These are phyloP conservation scores for Ophiostoma himal-ulmi DNA, from an alignment of 2,329 filamentous ascomycete genomes.

Conservation along the genomic window DNA sequence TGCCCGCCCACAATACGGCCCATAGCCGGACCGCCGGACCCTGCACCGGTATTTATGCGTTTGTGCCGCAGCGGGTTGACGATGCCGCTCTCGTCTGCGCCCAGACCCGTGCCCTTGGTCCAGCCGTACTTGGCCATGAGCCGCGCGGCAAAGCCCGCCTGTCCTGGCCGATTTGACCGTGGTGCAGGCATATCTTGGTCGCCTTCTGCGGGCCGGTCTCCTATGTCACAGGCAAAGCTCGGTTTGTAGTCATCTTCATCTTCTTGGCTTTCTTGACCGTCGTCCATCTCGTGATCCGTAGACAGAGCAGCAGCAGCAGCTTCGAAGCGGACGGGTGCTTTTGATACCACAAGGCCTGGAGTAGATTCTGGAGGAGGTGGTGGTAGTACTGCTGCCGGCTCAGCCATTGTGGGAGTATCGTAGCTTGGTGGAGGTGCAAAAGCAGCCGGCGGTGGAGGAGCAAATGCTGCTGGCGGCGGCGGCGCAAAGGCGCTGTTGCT, in stretches of 20 bases:
- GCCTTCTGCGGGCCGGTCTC: not conserved
- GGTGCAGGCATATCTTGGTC: slow-evolving; percentile 26
- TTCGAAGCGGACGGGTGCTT: slow-evolving; percentile 68
- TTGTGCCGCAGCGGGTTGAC: slow-evolving; percentile 81
- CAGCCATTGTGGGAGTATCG: not conserved
- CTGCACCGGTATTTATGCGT: slow-evolving; percentile 76
- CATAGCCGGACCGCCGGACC: slow-evolving; percentile 62
- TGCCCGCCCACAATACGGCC: slow-evolving; percentile 72
- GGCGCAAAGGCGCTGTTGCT: slow-evolving; percentile 46
- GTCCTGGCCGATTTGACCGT: slow-evolving; percentile 64
- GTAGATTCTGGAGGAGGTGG: not conserved
- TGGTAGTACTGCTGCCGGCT: not conserved
- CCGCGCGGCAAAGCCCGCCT: slow-evolving; percentile 77
- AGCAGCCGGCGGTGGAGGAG: slow-evolving; percentile 36
- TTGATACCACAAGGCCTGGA: slow-evolving; percentile 59
- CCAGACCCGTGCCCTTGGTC: slow-evolving; percentile 80
- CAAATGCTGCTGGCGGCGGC: slow-evolving; percentile 39
- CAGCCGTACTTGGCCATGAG: slow-evolving; percentile 93
- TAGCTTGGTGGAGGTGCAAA: slow-evolving; percentile 46
- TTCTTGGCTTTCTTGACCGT: slow-evolving; percentile 14
- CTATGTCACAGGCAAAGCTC: not conserved
- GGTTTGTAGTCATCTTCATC: slow-evolving; percentile 19
- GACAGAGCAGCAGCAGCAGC: slow-evolving; percentile 33
- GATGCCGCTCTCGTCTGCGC: slow-evolving; percentile 76
- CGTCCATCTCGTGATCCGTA: slow-evolving; percentile 30